Conservation (phyloP, 2,329 filamentous ascomycete genomes). For the Aspergillus sp. region DNA sequence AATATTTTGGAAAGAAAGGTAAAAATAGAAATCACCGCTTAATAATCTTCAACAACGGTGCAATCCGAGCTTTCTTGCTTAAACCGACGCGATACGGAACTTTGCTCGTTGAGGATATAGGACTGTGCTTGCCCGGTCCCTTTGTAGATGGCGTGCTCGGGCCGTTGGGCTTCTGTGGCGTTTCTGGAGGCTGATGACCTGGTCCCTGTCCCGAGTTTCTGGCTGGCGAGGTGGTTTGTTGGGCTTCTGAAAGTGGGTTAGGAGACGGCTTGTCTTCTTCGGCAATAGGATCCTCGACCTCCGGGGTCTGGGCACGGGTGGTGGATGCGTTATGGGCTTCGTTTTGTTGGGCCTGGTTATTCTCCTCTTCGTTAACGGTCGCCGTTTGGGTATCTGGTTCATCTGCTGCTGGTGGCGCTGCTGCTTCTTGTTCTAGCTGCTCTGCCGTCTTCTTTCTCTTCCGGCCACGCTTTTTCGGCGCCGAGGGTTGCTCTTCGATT, state of each 20-base stretch:
- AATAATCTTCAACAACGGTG: conserved; percentile 48
- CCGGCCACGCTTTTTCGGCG: conserved; percentile 45
- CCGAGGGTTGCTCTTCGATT: conserved; percentile 8
- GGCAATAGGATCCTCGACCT: not conserved
- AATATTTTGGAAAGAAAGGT: not conserved
- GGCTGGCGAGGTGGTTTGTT: not conserved
- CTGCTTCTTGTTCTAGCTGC: conserved; percentile 7
- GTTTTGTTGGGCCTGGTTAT: not conserved
- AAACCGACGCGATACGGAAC: conserved; percentile 50
- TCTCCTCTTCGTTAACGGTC: not conserved
- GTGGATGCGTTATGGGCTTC: not conserved
- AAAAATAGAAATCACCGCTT: conserved; percentile 28
- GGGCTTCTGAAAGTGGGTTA: not conserved
- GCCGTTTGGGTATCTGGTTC: not conserved
- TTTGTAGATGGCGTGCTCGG: conserved; percentile 19
- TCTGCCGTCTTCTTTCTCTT: conserved; percentile 41
- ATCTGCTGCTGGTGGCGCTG: not conserved
- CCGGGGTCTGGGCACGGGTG: not conserved
- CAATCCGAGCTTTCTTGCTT: conserved; percentile 50
- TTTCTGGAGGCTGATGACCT: conserved; percentile 9
- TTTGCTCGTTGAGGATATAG: conserved; percentile 39
- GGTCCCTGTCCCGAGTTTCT: not conserved
- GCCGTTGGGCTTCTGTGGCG: conserved; percentile 14
- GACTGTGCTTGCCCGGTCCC: conserved; percentile 42
- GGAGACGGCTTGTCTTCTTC: not conserved